These are phyloP conservation scores for Quercus bicolor DNA, from an alignment of 306 rosid species.

Conservation along the genomic window DNA sequence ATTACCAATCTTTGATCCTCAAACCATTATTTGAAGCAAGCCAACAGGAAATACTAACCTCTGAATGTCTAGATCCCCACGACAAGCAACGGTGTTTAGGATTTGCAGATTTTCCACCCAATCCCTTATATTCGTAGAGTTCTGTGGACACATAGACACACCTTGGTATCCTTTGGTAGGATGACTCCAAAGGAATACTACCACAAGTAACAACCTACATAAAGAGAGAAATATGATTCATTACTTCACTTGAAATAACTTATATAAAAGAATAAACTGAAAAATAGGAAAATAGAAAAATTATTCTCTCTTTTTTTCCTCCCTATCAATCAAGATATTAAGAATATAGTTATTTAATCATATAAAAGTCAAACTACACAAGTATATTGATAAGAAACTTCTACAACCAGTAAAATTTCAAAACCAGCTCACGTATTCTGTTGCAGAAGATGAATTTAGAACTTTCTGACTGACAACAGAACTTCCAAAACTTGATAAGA, in stretches of 20 bases:
- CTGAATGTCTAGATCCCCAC: conserved; percentile 80
- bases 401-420: background rate
- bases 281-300: background rate
- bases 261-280: background rate
- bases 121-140: conserved; percentile 77
- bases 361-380: background rate
- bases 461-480: background rate
- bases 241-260: background rate
- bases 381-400: background rate
- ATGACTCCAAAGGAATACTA: conserved; percentile 93
- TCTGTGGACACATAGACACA: conserved; percentile 88
- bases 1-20: background rate
- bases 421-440: conserved; percentile 10
- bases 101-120: conserved; percentile 73
- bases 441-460: conserved; percentile 1
- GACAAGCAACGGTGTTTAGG: conserved; percentile 69
- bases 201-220: conserved; percentile 97
- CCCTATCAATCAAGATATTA: background rate
- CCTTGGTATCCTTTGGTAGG: conserved; percentile 82
- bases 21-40: conserved; percentile 5
- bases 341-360: conserved; percentile 2
- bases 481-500: too few species aligned
- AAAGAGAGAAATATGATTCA: conserved; percentile 14
- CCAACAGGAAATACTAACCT: conserved; percentile 55
- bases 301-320: background rate